These are phyloP conservation scores for Pelargonium cotyledonis DNA, from an alignment of 441 rosid species.

Conservation along the genomic window DNA sequence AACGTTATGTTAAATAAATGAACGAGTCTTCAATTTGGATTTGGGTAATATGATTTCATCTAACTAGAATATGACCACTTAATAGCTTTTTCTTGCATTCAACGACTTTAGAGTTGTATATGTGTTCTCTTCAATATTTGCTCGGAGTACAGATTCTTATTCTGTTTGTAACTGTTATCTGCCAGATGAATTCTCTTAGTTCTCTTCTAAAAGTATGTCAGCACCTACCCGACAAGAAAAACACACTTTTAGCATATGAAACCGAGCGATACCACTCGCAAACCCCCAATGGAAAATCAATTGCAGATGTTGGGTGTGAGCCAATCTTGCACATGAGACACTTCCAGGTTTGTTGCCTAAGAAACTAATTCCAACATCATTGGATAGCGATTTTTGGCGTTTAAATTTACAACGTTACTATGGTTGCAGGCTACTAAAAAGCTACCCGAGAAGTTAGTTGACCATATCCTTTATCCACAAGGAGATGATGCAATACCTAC, in stretches of 20 bases:
- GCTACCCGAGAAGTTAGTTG: slow-evolving; percentile 48
- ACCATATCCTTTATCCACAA: slow-evolving; percentile 33
- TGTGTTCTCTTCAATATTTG: neutral
- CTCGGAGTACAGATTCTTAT: slow-evolving; percentile 16
- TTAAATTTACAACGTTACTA: slow-evolving; percentile 5
- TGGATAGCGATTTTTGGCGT: neutral
- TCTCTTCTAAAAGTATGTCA: slow-evolving; percentile 71
- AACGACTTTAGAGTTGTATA: too few species aligned
- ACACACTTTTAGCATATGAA: slow-evolving; percentile 39
- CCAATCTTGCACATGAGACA: slow-evolving; percentile 96
- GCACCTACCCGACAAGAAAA: slow-evolving; percentile 54
- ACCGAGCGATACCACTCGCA: slow-evolving; percentile 55
- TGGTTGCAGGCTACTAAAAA: slow-evolving; percentile 50
- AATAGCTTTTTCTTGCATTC: too few species aligned
- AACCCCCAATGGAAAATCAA: slow-evolving; percentile 69
- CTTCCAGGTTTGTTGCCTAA: slow-evolving; percentile 56
- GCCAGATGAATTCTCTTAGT: slow-evolving; percentile 85
- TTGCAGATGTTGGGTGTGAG: slow-evolving; percentile 91
- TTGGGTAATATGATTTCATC: too few species aligned
- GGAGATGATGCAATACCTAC: slow-evolving; percentile 17
- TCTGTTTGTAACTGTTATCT: slow-evolving; percentile 18
- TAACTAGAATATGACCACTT: too few species aligned
- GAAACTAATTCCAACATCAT: neutral
- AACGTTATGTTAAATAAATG: neutral
- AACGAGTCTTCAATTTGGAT: neutral